Evolutionary conservation across 1,284 basidiomycete species (phyloP), one percentile per base, ranked within the genome.

Genomic region (Takashimella koratensis): DNA sequence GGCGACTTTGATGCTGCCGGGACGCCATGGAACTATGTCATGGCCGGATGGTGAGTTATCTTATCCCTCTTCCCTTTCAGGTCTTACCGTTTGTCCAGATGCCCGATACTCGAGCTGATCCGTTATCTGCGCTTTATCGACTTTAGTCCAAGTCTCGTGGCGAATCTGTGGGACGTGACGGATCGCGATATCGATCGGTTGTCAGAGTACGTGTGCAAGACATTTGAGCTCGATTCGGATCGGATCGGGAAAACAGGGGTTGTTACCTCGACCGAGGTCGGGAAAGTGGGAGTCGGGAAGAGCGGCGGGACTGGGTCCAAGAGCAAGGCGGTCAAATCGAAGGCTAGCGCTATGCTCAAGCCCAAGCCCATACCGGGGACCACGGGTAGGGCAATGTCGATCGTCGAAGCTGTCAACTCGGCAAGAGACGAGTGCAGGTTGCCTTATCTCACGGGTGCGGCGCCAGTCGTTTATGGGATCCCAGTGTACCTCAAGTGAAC

Each of bases 141-240:
- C 30, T 36, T 36, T 64, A 94, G 92, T 60, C 95, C 96, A 4
- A 87, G 90, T 1, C 80, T 98, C 45, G 84, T 97, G 12, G 96
- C 89, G 0, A 97, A 95, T 68, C 77, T 98, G 16, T 99, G 96
- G 95, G 95, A 98, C 71, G 94, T 98, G 22, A 98, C 96, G 0
- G 95, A 99, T 78, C 84, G 87, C 47, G 95, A 99, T 71, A 93
- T 98, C 60, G 95, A 98, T 77, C 87, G 88, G 61, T 84, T 97
- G 57, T 88, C 92, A 5, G 85, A 88, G 61, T 79, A 84, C 0
- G 91, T 97, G 5, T 87, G 97, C 65, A 84, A 86, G 58, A 82
- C 84, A 56, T 76, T 96, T 6, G 78, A 80, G 3, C 77, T 97
- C 45, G 82, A 77, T 54, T 52, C 58, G 20, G 52, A 46, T 45